Conservation (phyloP, 345 rosid species). For the Hibiscus trionum region DNA sequence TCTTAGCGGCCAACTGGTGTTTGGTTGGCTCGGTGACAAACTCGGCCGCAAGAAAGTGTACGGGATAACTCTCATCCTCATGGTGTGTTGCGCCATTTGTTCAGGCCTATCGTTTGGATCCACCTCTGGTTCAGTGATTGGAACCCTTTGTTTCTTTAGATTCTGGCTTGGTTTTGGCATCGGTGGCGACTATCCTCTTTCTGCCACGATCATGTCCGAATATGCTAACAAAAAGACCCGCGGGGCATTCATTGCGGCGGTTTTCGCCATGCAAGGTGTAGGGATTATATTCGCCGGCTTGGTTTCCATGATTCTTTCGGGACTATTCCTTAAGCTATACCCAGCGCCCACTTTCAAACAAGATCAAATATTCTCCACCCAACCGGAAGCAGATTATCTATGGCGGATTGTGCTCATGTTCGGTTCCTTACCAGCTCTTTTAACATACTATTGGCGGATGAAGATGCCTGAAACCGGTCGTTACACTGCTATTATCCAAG, state of each 20-base stretch:
- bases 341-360: background rate
- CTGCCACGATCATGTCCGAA: slow-evolving; percentile 69
- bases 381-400: slow-evolving; percentile 37
- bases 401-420: slow-evolving; percentile 49
- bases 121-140: slow-evolving; percentile 29
- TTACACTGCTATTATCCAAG: slow-evolving; percentile 47
- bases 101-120: slow-evolving; percentile 57
- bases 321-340: slow-evolving; percentile 14
- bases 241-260: slow-evolving; percentile 37
- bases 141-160: slow-evolving; percentile 58
- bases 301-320: slow-evolving; percentile 34
- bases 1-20: slow-evolving; percentile 45
- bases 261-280: slow-evolving; percentile 34
- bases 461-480: slow-evolving; percentile 63
- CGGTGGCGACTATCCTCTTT: slow-evolving; percentile 83
- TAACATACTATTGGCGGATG: slow-evolving; percentile 52
- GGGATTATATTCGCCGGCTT: slow-evolving; percentile 49
- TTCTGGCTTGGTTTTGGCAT: slow-evolving; percentile 82
- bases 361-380: slow-evolving; percentile 30
- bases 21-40: slow-evolving; percentile 68
- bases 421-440: slow-evolving; percentile 42
- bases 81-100: slow-evolving; percentile 46
- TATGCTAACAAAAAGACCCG: slow-evolving; percentile 52
- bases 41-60: slow-evolving; percentile 55
- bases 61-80: slow-evolving; percentile 48